Evolutionary conservation across 129 eudicot species (phyloP).

Genomic region (Chrysanthemum makinoi): DNA sequence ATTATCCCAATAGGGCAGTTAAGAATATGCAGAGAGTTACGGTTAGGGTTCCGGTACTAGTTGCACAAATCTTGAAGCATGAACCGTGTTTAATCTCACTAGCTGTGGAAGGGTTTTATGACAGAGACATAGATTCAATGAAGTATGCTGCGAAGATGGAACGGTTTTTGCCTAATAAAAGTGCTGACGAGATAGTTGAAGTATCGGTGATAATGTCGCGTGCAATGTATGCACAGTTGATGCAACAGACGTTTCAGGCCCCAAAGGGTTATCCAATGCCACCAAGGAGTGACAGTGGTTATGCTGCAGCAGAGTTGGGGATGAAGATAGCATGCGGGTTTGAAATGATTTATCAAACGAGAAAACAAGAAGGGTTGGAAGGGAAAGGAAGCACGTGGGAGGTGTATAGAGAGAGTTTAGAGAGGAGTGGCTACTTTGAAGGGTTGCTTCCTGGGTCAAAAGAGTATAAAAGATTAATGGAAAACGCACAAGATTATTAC

Average conservation of each 20-base stretch:
- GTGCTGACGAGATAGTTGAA: conserved; percentile 64
- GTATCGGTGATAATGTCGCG: conserved; percentile 68
- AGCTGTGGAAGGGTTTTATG: conserved; percentile 94
- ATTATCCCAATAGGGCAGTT: conserved; percentile 50
- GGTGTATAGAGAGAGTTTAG: conserved; percentile 62
- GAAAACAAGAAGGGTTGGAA: conserved; percentile 59
- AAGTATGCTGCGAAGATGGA: conserved; percentile 73
- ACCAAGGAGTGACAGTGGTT: conserved; percentile 49
- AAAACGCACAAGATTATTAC: conserved; percentile 74
- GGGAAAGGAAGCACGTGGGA: conserved; percentile 91
- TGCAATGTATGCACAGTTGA: conserved; percentile 88
- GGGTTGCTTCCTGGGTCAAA: conserved; percentile 84
- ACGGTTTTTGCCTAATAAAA: conserved; percentile 59
- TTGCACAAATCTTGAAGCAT: conserved; percentile 68
- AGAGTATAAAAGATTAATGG: conserved; percentile 77
- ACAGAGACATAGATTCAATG: conserved; percentile 85
- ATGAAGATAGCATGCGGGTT: conserved; percentile 97
- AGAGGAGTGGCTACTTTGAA: conserved; percentile 68
- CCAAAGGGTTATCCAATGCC: conserved; percentile 85
- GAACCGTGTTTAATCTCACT: conserved; percentile 71
- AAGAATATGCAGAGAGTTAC: conserved; percentile 62
- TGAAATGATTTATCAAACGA: conserved; percentile 90
- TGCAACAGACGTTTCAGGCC: conserved; percentile 91
- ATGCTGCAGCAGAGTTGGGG: conserved; percentile 80
- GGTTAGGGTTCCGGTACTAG: conserved; percentile 66